These are phyloP conservation scores for Cryptococcus neoformans DNA, from an alignment of 1,284 basidiomycete species.

Conservation along the genomic window DNA sequence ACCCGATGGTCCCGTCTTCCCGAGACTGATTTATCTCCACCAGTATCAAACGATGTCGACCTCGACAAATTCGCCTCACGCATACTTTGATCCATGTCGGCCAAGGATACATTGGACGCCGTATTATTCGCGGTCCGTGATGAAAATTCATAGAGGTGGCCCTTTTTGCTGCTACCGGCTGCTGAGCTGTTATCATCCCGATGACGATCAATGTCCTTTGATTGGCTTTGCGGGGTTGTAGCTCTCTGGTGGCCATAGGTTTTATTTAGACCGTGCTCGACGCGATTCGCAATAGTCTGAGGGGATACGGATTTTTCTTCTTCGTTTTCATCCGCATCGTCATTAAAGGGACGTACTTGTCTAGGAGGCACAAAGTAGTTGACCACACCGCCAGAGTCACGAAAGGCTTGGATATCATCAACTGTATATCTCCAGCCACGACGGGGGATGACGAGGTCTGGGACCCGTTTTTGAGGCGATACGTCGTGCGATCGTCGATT, in stretches of 20 bases:
- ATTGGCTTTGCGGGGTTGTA: background rate
- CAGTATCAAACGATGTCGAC: conserved; percentile 15
- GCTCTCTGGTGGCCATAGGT: background rate
- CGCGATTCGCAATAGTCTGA: background rate
- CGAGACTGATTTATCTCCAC: background rate
- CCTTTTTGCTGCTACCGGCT: conserved; percentile 14
- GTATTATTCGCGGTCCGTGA: conserved; percentile 4
- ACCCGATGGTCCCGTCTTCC: conserved; percentile 1
- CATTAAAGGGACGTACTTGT: conserved; percentile 5
- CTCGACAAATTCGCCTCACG: conserved; percentile 8
- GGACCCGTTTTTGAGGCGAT: background rate
- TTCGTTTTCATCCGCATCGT: conserved; percentile 4
- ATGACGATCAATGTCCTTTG: background rate
- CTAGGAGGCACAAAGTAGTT: conserved; percentile 44
- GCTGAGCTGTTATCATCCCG: conserved; percentile 16
- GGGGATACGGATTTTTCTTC: conserved; percentile 1
- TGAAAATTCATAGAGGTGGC: background rate
- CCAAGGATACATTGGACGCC: conserved; percentile 15
- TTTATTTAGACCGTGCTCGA: too few species aligned
- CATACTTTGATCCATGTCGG: conserved; percentile 5
- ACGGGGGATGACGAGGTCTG: background rate
- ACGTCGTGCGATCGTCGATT: background rate
- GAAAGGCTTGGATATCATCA: conserved; percentile 36
- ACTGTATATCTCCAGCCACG: conserved; percentile 36
- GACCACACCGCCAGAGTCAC: conserved; percentile 29